Evolutionary conservation across 192 early-diverging fungal species (phyloP), one percentile per base, ranked within the genome.

Genomic region (Backusella mclennaniae): DNA sequence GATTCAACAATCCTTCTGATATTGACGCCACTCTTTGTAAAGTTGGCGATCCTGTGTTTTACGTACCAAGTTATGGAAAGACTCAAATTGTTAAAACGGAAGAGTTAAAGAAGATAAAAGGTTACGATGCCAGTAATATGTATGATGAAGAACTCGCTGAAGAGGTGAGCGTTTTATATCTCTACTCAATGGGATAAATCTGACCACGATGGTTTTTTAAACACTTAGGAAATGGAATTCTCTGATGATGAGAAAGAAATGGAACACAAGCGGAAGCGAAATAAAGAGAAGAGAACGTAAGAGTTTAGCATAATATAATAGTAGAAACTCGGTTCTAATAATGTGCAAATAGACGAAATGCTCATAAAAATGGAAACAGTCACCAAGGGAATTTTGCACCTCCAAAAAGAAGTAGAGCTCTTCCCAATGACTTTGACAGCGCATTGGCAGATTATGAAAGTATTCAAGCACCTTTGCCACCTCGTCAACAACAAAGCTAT

Each of bases 171-270:
- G 2, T 44, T 29, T 29, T 14, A 35, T 21, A 69, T 70, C 11
- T 46, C 38, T 2, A 75, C 41, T 41, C 21, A 39, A 44, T 41
- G 14, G 8, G 17, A 26, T 17, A 14, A 15, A 63, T n/a, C 3
- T 15, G 19, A 26, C 23, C 6, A 3, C 19, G 19, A 49, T 8
- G 44, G 44, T 7, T 42, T 35, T 67, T 66, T 36, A 63, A 23
- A 9, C 23, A 29, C 56, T 63, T 72, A 93, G 73, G 93, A 95
- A 26, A 80, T 95, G 81, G 96, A 97, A 76, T 99, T 98, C 80
- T 97, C 96, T 15, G 97, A 99, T 81, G 97, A 99, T 80, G 97
- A 99, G 76, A 79, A 92, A 67, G 97, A 99, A 78, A 76, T 77
- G 69, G 86, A 89, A 56, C 82, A 88, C 66, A 91, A 84, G 66